Evolutionary conservation across 345 rosid species (phyloP), one percentile per base, ranked within the genome.

Genomic region (Eucalyptus victrix): DNA sequence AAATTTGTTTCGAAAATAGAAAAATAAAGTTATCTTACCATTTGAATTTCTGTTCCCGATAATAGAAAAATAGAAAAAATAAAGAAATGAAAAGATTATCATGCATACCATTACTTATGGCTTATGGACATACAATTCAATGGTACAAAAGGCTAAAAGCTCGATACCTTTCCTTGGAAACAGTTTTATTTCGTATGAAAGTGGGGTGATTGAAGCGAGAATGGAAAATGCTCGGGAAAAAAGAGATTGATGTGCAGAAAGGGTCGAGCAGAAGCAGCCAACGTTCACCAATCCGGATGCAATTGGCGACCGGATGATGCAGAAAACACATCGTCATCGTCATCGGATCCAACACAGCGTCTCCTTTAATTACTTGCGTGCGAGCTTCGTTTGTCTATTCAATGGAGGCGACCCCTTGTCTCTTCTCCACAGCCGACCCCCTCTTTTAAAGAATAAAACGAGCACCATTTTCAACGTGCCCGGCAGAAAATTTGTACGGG

Each of bases 1-100:
- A 18, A 51, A 6, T 51, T 51, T 18, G 4, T 51, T 51, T 18
- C 0, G 7, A 0, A 1, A 51, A 51, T 7, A 18, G 0, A 51
- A 18, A 18, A 18, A 51, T 18, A 51, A 51, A 51, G 3, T 18
- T 18, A 18, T 51, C 2, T 51, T 18, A 18, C 2, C 2, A 51
- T 3, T 18, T 51, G 4, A 0, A 51, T 51, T 51, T 51, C 0
- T 7, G 1, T 51, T 51, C 2, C 2, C 4, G 0, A 51, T 7
- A 18, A 51, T 1, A 17, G 1, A 51, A 51, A 51, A 1, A 51
- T 51, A 51, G 0, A 51, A 51, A 50, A 51, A 51, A 51, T 1
- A 51, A 51, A 18, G 9, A 51, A 18, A 51, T 9, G 56, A 18
- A 51, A 18, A 51, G 9, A 51, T 51, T 18, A 51, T 7, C 11